Evolutionary conservation across 306 rosid species (phyloP).

Genomic region (Glycine tomentella): DNA sequence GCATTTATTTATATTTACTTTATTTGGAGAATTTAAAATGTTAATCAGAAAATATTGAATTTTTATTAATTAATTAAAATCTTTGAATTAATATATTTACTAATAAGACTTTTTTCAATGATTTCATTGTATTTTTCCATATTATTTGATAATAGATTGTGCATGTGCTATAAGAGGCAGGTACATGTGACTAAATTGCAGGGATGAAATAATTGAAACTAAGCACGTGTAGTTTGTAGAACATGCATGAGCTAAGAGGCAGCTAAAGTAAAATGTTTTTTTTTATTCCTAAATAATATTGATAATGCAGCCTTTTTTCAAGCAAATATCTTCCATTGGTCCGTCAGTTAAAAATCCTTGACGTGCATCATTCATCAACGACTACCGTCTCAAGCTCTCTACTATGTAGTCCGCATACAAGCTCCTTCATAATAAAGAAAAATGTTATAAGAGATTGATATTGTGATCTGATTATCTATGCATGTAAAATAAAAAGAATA

Average conservation of each 20-base stretch:
- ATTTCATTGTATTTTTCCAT: too few species aligned
- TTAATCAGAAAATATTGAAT: too few species aligned
- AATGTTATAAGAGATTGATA: neutral
- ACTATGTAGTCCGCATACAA: slow-evolving; percentile 95
- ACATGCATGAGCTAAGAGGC: neutral
- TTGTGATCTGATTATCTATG: neutral
- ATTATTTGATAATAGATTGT: neutral
- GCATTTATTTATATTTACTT: too few species aligned
- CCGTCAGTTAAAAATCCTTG: neutral
- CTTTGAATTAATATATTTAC: too few species aligned
- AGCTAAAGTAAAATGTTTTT: neutral
- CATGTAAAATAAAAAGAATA: neutral
- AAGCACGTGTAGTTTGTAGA: neutral
- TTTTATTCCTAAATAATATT: neutral
- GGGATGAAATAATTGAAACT: neutral
- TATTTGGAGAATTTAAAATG: too few species aligned
- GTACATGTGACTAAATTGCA: slow-evolving; percentile 19
- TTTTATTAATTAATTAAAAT: too few species aligned
- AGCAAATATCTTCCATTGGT: neutral
- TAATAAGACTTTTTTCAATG: too few species aligned
- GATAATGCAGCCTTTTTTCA: neutral
- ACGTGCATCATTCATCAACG: slow-evolving; percentile 2
- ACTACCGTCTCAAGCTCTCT: slow-evolving; percentile 94
- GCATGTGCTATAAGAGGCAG: slow-evolving; percentile 10
- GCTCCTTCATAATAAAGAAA: slow-evolving; percentile 58